Percentiles rank a stretch among this genome's conserved stretches.
phyloP scores from a whole-genome alignment of 2,329 filamentous ascomycete species.

The Venturia effusa region DNA sequence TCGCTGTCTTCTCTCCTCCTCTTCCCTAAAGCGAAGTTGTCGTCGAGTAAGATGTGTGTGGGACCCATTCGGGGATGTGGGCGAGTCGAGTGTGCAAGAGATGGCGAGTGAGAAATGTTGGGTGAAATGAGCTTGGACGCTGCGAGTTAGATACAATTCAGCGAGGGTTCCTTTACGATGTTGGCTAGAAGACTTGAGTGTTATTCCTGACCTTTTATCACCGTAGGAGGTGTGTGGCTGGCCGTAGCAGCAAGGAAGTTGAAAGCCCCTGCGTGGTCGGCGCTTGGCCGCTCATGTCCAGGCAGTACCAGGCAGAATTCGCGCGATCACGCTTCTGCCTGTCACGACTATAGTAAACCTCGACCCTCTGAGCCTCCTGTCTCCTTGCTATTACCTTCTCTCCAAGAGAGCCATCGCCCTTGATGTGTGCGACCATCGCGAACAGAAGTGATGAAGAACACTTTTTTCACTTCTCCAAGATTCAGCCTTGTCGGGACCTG shows the following conservation, averaged over 20 bases:
- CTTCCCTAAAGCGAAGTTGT: constrained; percentile 1
- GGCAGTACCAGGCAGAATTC: background rate
- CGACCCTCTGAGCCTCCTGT: background rate
- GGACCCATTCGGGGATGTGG: background rate
- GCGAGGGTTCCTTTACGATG: background rate
- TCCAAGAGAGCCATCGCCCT: background rate
- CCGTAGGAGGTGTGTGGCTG: background rate
- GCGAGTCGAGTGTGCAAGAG: background rate
- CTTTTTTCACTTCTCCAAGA: background rate
- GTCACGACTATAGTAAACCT: background rate
- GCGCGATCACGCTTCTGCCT: background rate
- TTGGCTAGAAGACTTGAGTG: background rate
- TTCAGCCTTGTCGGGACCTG: background rate
- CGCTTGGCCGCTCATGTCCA: background rate
- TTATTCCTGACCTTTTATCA: background rate
- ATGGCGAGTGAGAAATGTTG: background rate
- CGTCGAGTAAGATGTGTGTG: background rate
- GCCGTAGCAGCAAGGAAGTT: background rate
- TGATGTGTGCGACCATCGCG: background rate
- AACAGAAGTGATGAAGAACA: background rate
- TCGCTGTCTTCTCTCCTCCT: background rate
- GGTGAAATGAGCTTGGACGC: background rate
- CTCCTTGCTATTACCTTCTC: background rate
- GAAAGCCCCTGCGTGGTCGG: background rate
- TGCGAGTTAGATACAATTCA: background rate